phyloP scores from a whole-genome alignment of 352 stramenopile species.

The Phytophthora uliginosa region DNA sequence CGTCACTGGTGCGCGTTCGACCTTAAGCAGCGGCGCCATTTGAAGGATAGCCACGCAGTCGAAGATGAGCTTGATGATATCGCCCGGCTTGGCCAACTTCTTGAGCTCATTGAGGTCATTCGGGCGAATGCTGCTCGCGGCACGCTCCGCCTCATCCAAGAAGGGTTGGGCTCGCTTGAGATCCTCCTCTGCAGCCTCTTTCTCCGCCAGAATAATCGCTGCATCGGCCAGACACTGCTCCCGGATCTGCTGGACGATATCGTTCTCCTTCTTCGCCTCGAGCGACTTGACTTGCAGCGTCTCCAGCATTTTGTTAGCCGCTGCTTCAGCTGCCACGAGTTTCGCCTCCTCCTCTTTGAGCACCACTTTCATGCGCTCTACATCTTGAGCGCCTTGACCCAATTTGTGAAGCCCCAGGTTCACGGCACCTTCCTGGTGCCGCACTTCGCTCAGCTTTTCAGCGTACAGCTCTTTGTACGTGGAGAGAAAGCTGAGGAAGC shows the following conservation, averaged over 20 bases:
- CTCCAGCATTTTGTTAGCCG: constrained; percentile 89
- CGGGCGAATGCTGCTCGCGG: constrained; percentile 89
- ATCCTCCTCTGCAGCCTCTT: constrained; percentile 89
- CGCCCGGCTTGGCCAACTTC: constrained; percentile 90
- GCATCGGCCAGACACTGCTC: constrained; percentile 88
- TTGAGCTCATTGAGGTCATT: constrained; percentile 95
- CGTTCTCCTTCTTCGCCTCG: constrained; percentile 93
- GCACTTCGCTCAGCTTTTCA: constrained; percentile 82
- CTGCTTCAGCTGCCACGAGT: constrained; percentile 81
- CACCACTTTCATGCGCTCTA: constrained; percentile 92
- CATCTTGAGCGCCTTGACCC: constrained; percentile 86
- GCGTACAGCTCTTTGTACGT: constrained; percentile 85
- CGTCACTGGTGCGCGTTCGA: constrained; percentile 68
- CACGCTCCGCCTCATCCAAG: constrained; percentile 89
- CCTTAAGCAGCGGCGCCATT: constrained; percentile 84
- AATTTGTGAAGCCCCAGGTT: constrained; percentile 92
- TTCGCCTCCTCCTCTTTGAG: constrained; percentile 92
- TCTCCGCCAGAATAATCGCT: constrained; percentile 83
- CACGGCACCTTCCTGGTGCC: constrained; percentile 84
- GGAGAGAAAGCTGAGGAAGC: constrained; percentile 88
- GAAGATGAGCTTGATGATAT: constrained; percentile 96
- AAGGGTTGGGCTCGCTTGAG: constrained; percentile 93
- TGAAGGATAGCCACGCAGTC: constrained; percentile 92
- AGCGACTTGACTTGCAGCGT: constrained; percentile 80
- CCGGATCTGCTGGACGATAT: constrained; percentile 90